phyloP scores from a whole-genome alignment of 2,329 filamentous ascomycete genomes.

The Didymella pomorum region DNA sequence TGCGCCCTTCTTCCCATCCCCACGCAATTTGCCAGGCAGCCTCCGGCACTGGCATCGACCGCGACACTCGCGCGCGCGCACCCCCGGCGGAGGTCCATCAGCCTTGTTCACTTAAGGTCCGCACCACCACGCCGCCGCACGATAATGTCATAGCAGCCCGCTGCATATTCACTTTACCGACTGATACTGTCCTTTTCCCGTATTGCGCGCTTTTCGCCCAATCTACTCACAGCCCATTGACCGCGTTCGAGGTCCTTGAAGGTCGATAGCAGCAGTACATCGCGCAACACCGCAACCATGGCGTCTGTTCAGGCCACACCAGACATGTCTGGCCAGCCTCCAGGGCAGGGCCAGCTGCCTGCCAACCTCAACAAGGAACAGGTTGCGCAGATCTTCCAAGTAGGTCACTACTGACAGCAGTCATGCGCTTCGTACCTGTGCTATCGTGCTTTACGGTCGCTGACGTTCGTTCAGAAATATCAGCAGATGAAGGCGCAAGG shows the following conservation, averaged over 20 bases:
- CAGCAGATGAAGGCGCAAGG: constrained; percentile 88
- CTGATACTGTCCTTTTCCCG: constrained; percentile 38
- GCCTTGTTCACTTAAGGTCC: constrained; percentile 37
- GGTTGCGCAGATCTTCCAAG: constrained; percentile 76
- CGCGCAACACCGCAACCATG: constrained; percentile 61
- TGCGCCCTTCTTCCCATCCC: constrained; percentile 31
- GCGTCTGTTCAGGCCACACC: constrained; percentile 79
- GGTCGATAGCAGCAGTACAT: constrained; percentile 20
- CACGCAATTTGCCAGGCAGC: constrained; percentile 40
- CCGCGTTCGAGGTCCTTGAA: constrained; percentile 28
- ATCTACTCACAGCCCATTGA: constrained; percentile 22
- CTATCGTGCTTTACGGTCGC: constrained; percentile 22
- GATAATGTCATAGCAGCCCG: constrained; percentile 49
- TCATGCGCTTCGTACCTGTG: constrained; percentile 14
- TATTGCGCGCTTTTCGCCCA: constrained; percentile 32
- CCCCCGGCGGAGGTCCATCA: constrained; percentile 45
- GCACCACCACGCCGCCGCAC: constrained; percentile 39
- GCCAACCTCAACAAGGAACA: constrained; percentile 77
- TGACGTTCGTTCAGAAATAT: constrained; percentile 72
- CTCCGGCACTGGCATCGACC: constrained; percentile 30
- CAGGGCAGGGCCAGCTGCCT: constrained; percentile 64
- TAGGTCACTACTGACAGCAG: constrained; percentile 52
- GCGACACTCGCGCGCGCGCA: constrained; percentile 44
- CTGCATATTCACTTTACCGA: constrained; percentile 32
- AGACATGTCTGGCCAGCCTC: constrained; percentile 67